Conservation (phyloP, 2,329 filamentous ascomycete genomes). For the Colletotrichum gigasporum region DNA sequence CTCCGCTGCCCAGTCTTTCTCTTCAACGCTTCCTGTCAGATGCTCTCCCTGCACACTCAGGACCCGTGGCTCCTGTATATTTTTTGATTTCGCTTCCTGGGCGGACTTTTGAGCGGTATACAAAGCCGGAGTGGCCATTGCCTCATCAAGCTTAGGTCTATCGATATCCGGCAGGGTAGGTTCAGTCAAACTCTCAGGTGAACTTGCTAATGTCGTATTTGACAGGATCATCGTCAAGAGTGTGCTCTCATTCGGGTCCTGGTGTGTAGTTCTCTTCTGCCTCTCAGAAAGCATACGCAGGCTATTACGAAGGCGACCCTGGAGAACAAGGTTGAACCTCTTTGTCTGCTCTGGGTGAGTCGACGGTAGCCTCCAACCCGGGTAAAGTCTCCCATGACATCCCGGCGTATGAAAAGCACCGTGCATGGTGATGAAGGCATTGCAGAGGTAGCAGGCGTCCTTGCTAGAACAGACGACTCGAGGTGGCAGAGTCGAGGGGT, state of each 20-base stretch:
- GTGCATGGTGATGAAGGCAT: conserved; percentile 54
- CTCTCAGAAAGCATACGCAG: not conserved
- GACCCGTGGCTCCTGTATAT: not conserved
- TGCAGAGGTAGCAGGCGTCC: conserved; percentile 61
- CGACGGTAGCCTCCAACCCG: conserved; percentile 53
- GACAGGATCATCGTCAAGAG: not conserved
- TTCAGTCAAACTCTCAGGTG: not conserved
- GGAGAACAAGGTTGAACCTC: not conserved
- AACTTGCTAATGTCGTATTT: not conserved
- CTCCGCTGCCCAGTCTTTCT: not conserved
- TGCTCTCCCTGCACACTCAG: not conserved
- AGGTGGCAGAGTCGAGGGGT: conserved; percentile 40
- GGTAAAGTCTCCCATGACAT: conserved; percentile 55
- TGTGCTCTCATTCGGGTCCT: not conserved
- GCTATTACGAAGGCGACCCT: not conserved
- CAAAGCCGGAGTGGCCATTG: too few species aligned
- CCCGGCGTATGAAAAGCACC: conserved; percentile 50
- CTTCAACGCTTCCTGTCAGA: not conserved
- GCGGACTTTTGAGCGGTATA: too few species aligned
- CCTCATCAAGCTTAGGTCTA: too few species aligned
- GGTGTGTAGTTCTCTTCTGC: not conserved
- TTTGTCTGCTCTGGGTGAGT: conserved; percentile 5
- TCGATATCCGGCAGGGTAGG: not conserved
- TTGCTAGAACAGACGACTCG: conserved; percentile 59
- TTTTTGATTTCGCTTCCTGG: too few species aligned